Evolutionary conservation across 306 rosid species (phyloP), one percentile per base, ranked within the genome.

Genomic region (Alnus rubra): DNA sequence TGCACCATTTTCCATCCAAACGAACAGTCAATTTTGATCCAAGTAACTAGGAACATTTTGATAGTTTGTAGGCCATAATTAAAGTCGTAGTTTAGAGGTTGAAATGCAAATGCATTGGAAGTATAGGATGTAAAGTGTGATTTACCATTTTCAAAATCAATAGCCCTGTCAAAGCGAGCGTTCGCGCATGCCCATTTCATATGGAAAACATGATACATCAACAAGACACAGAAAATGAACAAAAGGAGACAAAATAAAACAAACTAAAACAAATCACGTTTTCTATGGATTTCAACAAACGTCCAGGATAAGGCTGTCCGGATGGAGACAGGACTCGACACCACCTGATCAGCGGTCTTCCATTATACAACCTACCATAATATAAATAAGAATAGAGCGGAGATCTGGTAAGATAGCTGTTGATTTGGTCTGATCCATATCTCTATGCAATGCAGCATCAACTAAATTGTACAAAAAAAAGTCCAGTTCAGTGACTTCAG

Each of bases 401-500:
- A 62, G 44, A 30, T 33, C 39, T 62, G 44, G 69, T 33, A 13
- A 5, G 18, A 62, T 28, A 62, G 39, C 48, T 64, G 70, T 64
- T 64, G 47, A 64, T 64, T 16, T 64, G 70, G 70, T 35, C 70
- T 64, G 70, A 15, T 15, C 70, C 44, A 42, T 68, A 44, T 18
- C 72, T 60, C 81, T 50, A 63, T 37, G 68, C 60, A 71, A 59
- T 65, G 72, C 78, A 76, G 64, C 71, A 79, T 69, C 18, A 56
- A 81, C 88, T 84, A 84, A 87, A 51, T 58, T 60, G 80, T 73
- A 82, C 81, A 78, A 83, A 86, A 83, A 83, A 54, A 70, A 52
- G 44, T 30, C 48, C 72, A 59, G 16, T 54, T 45, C 49, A 42
- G 51, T 14, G 42, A 64, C 48, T 68, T 42, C 51, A 18, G 72